Evolutionary conservation across 352 stramenopile species (phyloP), one percentile per base, ranked within the genome.

Genomic region (Globisporangium megalacanthum): DNA sequence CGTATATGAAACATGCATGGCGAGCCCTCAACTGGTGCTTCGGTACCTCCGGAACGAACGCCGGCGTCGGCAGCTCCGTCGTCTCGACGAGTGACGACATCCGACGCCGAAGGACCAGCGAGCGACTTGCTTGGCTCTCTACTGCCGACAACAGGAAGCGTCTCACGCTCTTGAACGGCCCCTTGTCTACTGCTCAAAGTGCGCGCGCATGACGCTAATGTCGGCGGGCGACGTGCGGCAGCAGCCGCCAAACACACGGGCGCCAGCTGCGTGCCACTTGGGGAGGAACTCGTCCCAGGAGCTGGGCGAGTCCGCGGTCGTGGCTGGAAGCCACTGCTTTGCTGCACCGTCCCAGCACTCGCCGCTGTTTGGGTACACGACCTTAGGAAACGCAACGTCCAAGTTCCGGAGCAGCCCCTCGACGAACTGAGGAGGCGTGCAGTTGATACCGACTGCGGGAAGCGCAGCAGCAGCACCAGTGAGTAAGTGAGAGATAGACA

Each of bases 321-420:
- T 70, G 22, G 65, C 73, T 13, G 75, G 72, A 8, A 92, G 64
- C 86, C 86, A 96, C 51, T 71, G 60, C 55, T 90, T 92, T 52
- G 78, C 72, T 19, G 81, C 59, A 48, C 70, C 78, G 45, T 95
- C 79, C 81, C 82, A 96, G 3, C 60, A 70, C 64, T 96, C 85
- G 11, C 88, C 88, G 44, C 81, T 90, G 68, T 96, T 96, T 19
- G 86, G 86, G 60, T 95, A 96, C 25, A 79, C 78, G 11, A 85
- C 68, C 63, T 87, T 89, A 33, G 68, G 67, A 59, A 72, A 83
- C 2, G 53, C 25, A 35, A 62, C 73, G 52, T 81, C 69, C 25
- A 90, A 66, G 52, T 64, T 49, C 14, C 54, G 66, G 52, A 96
- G 54, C 55, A 89, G 60, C 51, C 65, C 75, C 52, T 86, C 80